A percentile compares a stretch with the other conserved stretches of the same genome.
phyloP scores from a whole-genome alignment of 2,329 filamentous ascomycete genomes.

The Colletotrichum tropicicola region DNA sequence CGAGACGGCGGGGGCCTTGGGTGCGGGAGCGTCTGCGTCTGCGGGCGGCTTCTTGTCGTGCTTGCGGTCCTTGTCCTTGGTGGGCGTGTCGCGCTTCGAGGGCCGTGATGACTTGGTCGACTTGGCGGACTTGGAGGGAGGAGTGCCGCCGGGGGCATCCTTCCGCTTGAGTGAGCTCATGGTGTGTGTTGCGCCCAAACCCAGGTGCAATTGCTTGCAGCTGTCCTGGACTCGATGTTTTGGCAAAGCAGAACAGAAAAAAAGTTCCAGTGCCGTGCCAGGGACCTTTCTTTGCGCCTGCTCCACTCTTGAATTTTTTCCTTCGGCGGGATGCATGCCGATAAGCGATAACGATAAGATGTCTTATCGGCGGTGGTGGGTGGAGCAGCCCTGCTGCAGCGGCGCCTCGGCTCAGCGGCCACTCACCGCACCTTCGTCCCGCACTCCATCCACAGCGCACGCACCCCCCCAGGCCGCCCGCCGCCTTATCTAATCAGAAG shows the following conservation, averaged over 20 bases:
- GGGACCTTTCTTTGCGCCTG: conserved; percentile 18
- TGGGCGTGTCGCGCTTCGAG: conserved; percentile 29
- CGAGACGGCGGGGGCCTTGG: conserved; percentile 50
- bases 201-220: conserved; percentile 29
- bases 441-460: background rate
- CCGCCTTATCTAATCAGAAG: conserved; percentile 19
- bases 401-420: background rate
- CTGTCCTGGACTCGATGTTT: conserved; percentile 19
- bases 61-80: conserved; percentile 44
- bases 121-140: conserved; percentile 58
- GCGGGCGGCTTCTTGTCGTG: conserved; percentile 43
- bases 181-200: conserved; percentile 36
- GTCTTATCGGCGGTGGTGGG: background rate
- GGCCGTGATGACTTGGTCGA: conserved; percentile 36
- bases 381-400: background rate
- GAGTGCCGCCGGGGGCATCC: conserved; percentile 61
- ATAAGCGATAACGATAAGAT: conserved; percentile 27
- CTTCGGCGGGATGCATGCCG: conserved; percentile 15
- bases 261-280: conserved; percentile 1
- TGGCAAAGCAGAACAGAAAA: conserved; percentile 10
- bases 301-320: conserved; percentile 28
- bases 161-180: conserved; percentile 69
- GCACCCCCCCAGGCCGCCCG: background rate
- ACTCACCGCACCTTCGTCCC: background rate
- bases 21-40: conserved; percentile 36